Evolutionary conservation across 2,329 filamentous ascomycete genomes (phyloP).

Genomic region (Calonectria henricotiae): DNA sequence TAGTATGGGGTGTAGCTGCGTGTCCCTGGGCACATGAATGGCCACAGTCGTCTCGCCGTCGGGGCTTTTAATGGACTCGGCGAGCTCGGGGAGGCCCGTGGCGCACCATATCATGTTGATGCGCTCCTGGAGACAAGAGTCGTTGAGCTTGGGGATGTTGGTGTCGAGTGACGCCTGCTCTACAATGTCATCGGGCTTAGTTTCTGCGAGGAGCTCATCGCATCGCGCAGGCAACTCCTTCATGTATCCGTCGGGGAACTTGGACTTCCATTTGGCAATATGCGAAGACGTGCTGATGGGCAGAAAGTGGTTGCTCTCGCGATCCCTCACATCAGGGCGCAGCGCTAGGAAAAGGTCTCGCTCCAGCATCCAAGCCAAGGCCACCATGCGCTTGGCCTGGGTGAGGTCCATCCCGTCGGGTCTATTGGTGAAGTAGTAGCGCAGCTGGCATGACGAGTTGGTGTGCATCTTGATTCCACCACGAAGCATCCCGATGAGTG

Average conservation of each 20-base stretch:
- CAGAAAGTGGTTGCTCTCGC: conserved; percentile 19
- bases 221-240: not conserved
- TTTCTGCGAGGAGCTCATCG: conserved; percentile 18
- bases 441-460: conserved; percentile 50
- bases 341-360: conserved; percentile 35
- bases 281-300: conserved; percentile 37
- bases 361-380: conserved; percentile 42
- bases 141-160: conserved; percentile 33
- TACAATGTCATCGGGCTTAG: conserved; percentile 4
- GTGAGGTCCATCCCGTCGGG: conserved; percentile 36
- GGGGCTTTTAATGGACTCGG: conserved; percentile 20
- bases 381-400: conserved; percentile 38
- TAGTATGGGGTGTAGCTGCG: conserved; percentile 18
- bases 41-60: conserved; percentile 37
- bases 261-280: conserved; percentile 29
- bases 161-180: conserved; percentile 31
- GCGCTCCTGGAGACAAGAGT: conserved; percentile 34
- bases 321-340: conserved; percentile 22
- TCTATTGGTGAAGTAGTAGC: conserved; percentile 33
- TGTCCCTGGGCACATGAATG: conserved; percentile 9
- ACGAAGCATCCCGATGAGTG: conserved; percentile 35
- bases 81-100: conserved; percentile 30
- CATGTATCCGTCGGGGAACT: conserved; percentile 28
- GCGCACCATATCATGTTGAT: conserved; percentile 42
- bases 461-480: conserved; percentile 42